Base-by-base conservation (phyloP, 2,329 filamentous ascomycete species). In the Aphanocladium album region DNA sequence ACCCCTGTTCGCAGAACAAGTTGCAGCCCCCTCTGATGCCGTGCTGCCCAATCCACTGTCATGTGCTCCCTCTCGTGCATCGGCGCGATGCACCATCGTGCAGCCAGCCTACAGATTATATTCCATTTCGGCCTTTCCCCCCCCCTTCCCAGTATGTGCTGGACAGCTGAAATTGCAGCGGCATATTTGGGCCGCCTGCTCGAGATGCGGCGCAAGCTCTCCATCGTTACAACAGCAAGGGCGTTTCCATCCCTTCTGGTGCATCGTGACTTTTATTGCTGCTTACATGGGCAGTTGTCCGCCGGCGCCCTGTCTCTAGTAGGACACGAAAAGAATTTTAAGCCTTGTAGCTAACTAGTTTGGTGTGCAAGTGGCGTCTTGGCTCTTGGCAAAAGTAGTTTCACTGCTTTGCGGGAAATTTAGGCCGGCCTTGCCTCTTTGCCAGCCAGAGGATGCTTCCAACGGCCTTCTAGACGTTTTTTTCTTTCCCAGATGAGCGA, bases 11-110 rank as follows among this genome's bases (percentile, higher is more conserved):
- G 54, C 43, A 57, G 54, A 27, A n/a, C n/a, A 17, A 12, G 35
- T 35, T 37, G 27, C 35, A 27, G 37, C 27, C 35, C 39, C 27
- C 35, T 16, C 33, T 19, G 17, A 19, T 49, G 37, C 37, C 9
- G 1, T 54, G 54, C 14, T 57, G 54, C 54, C 54, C 54, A 57
- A 57, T 49, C 25, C 43, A 19, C 35, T 16, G 45, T 57, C 54
- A 57, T 57, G 54, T 57, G 54, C 21, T n/a, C 21, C 30, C 23
- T 30, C 16, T 39, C 41, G 30, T 33, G 54, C 54, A 19, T 39
- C 9, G 14, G 45, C 21, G 30, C 27, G 45, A 57, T 39, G 43
- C 54, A 49, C 43, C 43, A 49, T 49, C 21, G 43, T 57, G 43
- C 30, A 49, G 54, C 21, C 30, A 49, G 54, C 21, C 9, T 49